These are phyloP conservation scores for Arthrobotrys conoides DNA, from an alignment of 2,329 filamentous ascomycete genomes.

Conservation along the genomic window DNA sequence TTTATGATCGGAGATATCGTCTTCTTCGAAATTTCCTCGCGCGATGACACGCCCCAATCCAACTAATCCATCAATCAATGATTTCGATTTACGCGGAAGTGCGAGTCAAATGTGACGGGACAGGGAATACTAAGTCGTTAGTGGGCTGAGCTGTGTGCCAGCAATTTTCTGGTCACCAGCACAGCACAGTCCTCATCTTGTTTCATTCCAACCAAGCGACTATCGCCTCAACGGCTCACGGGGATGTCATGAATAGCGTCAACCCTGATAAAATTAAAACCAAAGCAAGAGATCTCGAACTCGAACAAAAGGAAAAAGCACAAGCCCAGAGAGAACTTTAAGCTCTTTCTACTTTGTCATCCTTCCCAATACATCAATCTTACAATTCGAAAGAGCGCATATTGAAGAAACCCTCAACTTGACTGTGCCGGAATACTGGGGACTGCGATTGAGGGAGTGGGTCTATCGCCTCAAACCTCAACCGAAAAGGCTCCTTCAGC, in stretches of 20 bases:
- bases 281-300: not conserved
- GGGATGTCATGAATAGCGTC: constrained; percentile 27
- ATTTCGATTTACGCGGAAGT: constrained; percentile 16
- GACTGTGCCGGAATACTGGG: not conserved
- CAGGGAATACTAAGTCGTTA: constrained; percentile 40
- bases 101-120: constrained; percentile 52
- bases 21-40: constrained; percentile 8
- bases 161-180: constrained; percentile 42
- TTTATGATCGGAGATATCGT: not conserved
- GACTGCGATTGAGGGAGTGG: constrained; percentile 5
- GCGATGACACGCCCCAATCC: constrained; percentile 4
- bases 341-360: not conserved
- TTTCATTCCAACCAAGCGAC: constrained; percentile 60
- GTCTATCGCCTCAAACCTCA: constrained; percentile 29
- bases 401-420: not conserved
- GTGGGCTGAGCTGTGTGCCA: constrained; percentile 57
- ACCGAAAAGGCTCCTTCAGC: constrained; percentile 13
- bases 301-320: too few species aligned
- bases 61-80: constrained; percentile 4
- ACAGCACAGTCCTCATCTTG: constrained; percentile 55
- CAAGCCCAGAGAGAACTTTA: constrained; percentile 1
- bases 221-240: constrained; percentile 42
- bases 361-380: not conserved
- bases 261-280: constrained; percentile 13
- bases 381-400: not conserved